Conservation (phyloP, 352 stramenopile species). For the Peronospora destructor region DNA sequence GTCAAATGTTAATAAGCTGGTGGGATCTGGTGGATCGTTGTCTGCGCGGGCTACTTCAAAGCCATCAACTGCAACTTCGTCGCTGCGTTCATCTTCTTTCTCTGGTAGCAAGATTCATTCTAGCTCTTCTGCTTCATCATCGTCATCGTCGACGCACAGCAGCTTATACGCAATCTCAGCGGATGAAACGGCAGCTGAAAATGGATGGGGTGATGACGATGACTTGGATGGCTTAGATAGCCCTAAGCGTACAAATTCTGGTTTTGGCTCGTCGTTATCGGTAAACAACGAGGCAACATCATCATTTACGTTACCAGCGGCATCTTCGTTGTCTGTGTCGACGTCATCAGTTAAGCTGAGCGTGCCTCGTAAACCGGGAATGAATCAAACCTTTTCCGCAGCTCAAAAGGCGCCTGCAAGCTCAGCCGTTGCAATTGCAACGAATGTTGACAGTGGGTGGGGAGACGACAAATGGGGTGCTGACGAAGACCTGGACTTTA, state of each 20-base stretch:
- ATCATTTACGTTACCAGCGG: conserved; percentile 24
- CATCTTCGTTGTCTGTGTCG: conserved; percentile 26
- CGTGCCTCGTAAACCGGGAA: conserved; percentile 23
- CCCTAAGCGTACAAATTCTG: conserved; percentile 27
- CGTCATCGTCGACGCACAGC: conserved; percentile 15
- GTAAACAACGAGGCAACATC: conserved; percentile 17
- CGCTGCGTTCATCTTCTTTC: conserved; percentile 29
- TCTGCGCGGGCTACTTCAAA: conserved; percentile 17
- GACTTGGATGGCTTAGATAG: conserved; percentile 48
- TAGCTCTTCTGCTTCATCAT: conserved; percentile 12
- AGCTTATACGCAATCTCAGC: conserved; percentile 37
- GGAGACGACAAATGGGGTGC: conserved; percentile 64
- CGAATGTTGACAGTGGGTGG: conserved; percentile 40
- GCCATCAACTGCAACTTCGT: conserved; percentile 7
- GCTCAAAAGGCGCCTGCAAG: conserved; percentile 12
- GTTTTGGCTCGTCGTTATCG: conserved; percentile 27
- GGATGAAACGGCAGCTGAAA: conserved; percentile 41
- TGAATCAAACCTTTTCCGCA: conserved; percentile 1
- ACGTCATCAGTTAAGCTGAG: conserved; percentile 48
- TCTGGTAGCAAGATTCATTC: conserved; percentile 15
- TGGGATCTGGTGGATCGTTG: conserved; percentile 34
- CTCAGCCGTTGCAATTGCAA: conserved; percentile 30
- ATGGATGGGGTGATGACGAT: conserved; percentile 61
- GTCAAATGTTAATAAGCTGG: conserved; percentile 64
- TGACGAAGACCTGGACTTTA: conserved; percentile 41